Percentiles rank a stretch among this genome's conserved stretches.
Evolutionary conservation across 495 filamentous ascomycete species (phyloP).

Genomic region (Pseudomonodictys pantanalensis): DNA sequence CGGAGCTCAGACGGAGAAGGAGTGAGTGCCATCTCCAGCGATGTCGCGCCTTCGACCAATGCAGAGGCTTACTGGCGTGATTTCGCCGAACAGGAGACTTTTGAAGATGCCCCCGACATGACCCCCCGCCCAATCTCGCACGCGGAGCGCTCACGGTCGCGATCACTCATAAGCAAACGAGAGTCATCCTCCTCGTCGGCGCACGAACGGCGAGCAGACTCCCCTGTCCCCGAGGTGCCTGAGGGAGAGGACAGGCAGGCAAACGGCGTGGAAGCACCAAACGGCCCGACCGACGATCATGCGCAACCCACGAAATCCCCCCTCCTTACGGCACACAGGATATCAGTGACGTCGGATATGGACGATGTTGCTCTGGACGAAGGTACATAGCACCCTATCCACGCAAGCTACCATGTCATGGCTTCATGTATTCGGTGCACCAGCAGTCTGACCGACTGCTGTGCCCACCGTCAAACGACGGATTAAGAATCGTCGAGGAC

Average conservation of each 20-base stretch:
- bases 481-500: too few species aligned
- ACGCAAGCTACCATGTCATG: background rate
- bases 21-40: conserved; percentile 8
- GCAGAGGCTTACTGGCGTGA: conserved; percentile 9
- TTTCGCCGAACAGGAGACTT: conserved; percentile 21
- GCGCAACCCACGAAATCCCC: conserved; percentile 20
- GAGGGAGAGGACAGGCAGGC: background rate
- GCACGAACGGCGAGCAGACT: conserved; percentile 15
- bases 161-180: conserved; percentile 20
- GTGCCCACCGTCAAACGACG: too few species aligned
- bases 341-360: conserved; percentile 34
- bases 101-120: conserved; percentile 34
- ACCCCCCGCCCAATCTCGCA: conserved; percentile 29
- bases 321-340: conserved; percentile 25
- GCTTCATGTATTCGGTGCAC: too few species aligned
- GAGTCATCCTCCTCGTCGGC: conserved; percentile 19
- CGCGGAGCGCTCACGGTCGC: conserved; percentile 28
- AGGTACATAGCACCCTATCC: conserved; percentile 12
- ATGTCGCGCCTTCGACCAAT: background rate
- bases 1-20: conserved; percentile 29
- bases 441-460: too few species aligned
- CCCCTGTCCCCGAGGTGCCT: conserved; percentile 20
- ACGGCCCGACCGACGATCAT: background rate
- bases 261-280: background rate
- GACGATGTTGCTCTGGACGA: conserved; percentile 36